Evolutionary conservation across 306 rosid genomes (phyloP).

Genomic region (Medicago arabica): DNA sequence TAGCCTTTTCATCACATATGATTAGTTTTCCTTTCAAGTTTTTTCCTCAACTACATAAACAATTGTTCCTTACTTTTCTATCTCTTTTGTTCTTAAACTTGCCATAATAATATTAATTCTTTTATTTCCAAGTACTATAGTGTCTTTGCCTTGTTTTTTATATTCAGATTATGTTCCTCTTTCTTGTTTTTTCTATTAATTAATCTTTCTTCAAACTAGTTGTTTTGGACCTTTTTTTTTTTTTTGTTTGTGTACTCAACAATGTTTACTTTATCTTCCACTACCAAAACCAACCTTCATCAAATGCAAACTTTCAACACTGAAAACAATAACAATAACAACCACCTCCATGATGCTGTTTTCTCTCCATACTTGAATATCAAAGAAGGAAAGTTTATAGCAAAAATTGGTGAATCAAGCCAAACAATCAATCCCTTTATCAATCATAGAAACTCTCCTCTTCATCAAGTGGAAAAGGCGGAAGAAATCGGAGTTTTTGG

Average conservation of each 20-base stretch:
- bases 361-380: slow-evolving; percentile 51
- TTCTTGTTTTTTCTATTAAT: not conserved
- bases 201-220: not conserved
- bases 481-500: slow-evolving; percentile 89
- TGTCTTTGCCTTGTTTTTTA: slow-evolving; percentile 36
- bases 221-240: slow-evolving; percentile 1
- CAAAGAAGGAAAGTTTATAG: slow-evolving; percentile 41
- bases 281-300: slow-evolving; percentile 44
- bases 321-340: slow-evolving; percentile 33
- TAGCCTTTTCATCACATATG: slow-evolving; percentile 32
- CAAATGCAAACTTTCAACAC: slow-evolving; percentile 44
- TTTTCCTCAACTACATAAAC: slow-evolving; percentile 28
- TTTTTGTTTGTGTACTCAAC: slow-evolving; percentile 38
- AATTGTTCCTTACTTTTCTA: slow-evolving; percentile 17
- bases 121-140: slow-evolving; percentile 11
- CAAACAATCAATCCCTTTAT: slow-evolving; percentile 34
- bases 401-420: slow-evolving; percentile 43
- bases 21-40: slow-evolving; percentile 33
- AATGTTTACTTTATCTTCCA: slow-evolving; percentile 53
- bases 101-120: not conserved
- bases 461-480: slow-evolving; percentile 34
- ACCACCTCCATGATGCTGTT: slow-evolving; percentile 42
- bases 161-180: slow-evolving; percentile 39
- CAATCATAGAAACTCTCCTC: slow-evolving; percentile 20
- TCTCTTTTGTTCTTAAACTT: slow-evolving; percentile 1